Evolutionary conservation across 2,329 filamentous ascomycete genomes (phyloP), one percentile per base, ranked within the genome.

Genomic region (Fusarium nelsonii): DNA sequence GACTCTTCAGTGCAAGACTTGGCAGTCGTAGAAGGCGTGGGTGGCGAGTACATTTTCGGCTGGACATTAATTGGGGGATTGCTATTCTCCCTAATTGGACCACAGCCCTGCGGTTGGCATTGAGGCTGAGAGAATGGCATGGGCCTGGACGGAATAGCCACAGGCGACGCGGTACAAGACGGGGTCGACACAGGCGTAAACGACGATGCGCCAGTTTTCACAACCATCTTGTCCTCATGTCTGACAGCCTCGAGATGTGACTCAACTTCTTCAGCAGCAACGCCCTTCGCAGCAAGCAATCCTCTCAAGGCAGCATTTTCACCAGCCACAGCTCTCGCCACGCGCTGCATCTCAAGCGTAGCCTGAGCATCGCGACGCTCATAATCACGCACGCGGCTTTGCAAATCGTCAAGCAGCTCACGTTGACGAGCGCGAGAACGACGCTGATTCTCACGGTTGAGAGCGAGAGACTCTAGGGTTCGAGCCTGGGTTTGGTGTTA

Each of bases 321-420:
- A 11, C 74, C 66, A 12, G 78, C 80, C 6, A 86, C 82, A 43
- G 71, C 73, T 15, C 81, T 79, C 6, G 84, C 84, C 1, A 81
- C 81, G 4, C 74, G 77, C 73, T 86, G 84, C 79, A 86, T 82
- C 63, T 83, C 82, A 3, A 81, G 69, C 6, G 81, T 81, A 7
- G 84, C 84, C 60, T 80, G 76, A 2, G 80, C 78, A 28, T 81
- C 83, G 4, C 73, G 76, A 9, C 71, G 71, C 72, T 84, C 81
- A 65, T 81, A 82, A 30, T 80, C 80, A n/a, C 74, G 76, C 10
- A 85, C 58, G 8, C 78, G 77, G 11, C 62, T 71, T 67, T 84
- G 82, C 20, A 86, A 75, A 6, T 78, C 76, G 10, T 79, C 78
- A n/a, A 85, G 68, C 32, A 82, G 79, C 58, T 83, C 81, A 40